phyloP scores from a whole-genome alignment of 352 stramenopile species.

The Globisporangium radiosum region DNA sequence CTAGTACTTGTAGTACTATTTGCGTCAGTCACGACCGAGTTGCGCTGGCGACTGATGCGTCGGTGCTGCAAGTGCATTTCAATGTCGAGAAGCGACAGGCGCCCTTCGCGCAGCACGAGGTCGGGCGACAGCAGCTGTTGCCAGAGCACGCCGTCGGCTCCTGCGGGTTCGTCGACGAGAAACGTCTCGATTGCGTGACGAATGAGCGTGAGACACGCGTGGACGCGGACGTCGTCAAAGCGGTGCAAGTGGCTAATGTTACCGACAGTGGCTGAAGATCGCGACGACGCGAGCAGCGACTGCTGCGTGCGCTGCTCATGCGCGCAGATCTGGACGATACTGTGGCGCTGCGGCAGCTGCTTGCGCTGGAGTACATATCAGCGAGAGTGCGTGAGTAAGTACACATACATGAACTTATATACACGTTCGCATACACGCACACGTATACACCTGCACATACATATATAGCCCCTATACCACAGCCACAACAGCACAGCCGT shows the following conservation, averaged over 20 bases:
- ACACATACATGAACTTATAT: no score
- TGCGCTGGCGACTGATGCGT: slow-evolving; percentile 33
- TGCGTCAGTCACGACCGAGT: slow-evolving; percentile 8
- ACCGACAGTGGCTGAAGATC: no score
- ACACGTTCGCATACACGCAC: no score
- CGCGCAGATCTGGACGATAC: slow-evolving; percentile 3
- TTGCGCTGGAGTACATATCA: slow-evolving; percentile 2
- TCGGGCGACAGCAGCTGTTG: slow-evolving; percentile 52
- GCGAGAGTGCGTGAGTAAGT: no score
- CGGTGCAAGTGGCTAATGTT: background rate
- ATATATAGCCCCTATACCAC: background rate
- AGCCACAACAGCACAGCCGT: background rate
- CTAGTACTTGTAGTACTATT: background rate
- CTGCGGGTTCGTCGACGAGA: slow-evolving; percentile 22
- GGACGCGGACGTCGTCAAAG: slow-evolving; percentile 50
- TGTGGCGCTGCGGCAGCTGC: slow-evolving; percentile 3
- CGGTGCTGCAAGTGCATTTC: slow-evolving; percentile 52
- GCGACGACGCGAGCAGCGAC: no score
- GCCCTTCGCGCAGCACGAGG: slow-evolving; percentile 25
- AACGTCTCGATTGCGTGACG: slow-evolving; percentile 57
- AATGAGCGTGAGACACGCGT: slow-evolving; percentile 46
- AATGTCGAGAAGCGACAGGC: slow-evolving; percentile 41
- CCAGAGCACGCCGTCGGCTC: slow-evolving; percentile 11
- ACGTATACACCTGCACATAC: no score
- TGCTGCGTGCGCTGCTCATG: background rate